Base-by-base conservation (phyloP, 495 filamentous ascomycete species). In the Thozetella sp. region DNA sequence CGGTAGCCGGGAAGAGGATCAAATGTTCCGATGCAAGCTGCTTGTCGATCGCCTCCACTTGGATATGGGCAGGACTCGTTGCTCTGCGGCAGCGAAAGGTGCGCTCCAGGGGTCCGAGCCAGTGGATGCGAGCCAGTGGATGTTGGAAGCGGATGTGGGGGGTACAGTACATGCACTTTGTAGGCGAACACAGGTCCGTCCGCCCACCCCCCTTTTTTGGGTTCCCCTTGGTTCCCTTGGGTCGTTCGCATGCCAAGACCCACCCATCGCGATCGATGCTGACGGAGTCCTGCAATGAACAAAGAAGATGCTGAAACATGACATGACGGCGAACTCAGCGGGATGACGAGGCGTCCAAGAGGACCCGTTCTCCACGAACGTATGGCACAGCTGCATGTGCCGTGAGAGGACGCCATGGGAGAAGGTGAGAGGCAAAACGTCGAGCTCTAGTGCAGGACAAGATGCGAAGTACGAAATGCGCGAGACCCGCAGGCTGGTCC, bases 251-350 rank as follows among this genome's bases (percentile, higher is more conserved):
- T n/a, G n/a, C 43, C 43, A 3, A 20, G 43, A 19, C n/a, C 43
- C 43, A 48, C n/a, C n/a, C 43, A 48, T 3, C 43, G n/a, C 43
- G 43, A 48, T 48, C 43, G 43, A 20, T 11, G 43, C 43, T 17
- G 17, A 6, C 9, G 30, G 30, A 17, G 30, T 6, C 30, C 30
- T 48, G n/a, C 43, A 20, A n/a, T 20, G 43, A 20, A 48, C 43
- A 48, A 48, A 10, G 43, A 48, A n/a, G n/a, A 48, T 20, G 43
- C 43, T 48, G 43, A 48, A 48, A 48, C 43, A 48, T 48, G 43
- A 48, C 9, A 48, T 48, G 43, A 37, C 15, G 30, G 30, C 30
- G 30, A 37, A 37, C 15, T 6, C 30, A 37, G 30, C 15, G 30
- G 30, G 30, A 37, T 15, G 30, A n/a, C n/a, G n/a, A n/a, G n/a